Evolutionary conservation across 768 basidiomycete species (phyloP), one percentile per base, ranked within the genome.

Genomic region (Ramaria sp.): DNA sequence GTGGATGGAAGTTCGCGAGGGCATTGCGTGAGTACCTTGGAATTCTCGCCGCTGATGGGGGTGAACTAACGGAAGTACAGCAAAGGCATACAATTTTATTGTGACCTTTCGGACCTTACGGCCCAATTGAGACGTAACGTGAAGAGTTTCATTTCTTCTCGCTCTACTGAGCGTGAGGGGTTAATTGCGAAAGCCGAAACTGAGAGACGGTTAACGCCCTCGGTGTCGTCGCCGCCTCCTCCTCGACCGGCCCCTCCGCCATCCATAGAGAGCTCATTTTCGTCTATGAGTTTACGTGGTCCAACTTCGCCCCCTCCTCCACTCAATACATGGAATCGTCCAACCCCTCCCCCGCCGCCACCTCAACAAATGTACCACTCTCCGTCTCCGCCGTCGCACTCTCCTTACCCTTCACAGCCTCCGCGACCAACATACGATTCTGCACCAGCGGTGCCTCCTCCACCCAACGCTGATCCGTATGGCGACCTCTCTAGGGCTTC

Each of bases 1-100:
- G 6, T 97, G 93, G 64, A 82, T 83, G 73, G 89, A 96, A 66
- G 83, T 92, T 32, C 74, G 85, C 6, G 85, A 87, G 64, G 93
- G 93, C 15, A 65, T 94, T 41, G 81, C 79, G 88, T 89, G 64
- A 57, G 87, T 81, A 44, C 56, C 34, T n/a, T 37, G 50, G n/a
- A 24, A 27, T 8, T 20, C 41, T 32, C 41, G n/a, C 55, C 37
- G 49, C 24, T 44, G 41, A 24, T 43, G 20, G 49, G 24, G 3
- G 56, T 52, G 6, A 52, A 15, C 59, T 52, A 39, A 30, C 22
- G 30, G 13, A 30, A 41, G 12, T 60, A 59, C 64, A 92, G 88
- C 12, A 94, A 93, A 65, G 95, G 94, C 0, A 71, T 91, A 1
- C 81, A 85, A 42, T 99, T 95, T 68, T 97, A 99, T 65, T 74